Evolutionary conservation across 345 rosid species (phyloP).

Genomic region (Garcia nutans): DNA sequence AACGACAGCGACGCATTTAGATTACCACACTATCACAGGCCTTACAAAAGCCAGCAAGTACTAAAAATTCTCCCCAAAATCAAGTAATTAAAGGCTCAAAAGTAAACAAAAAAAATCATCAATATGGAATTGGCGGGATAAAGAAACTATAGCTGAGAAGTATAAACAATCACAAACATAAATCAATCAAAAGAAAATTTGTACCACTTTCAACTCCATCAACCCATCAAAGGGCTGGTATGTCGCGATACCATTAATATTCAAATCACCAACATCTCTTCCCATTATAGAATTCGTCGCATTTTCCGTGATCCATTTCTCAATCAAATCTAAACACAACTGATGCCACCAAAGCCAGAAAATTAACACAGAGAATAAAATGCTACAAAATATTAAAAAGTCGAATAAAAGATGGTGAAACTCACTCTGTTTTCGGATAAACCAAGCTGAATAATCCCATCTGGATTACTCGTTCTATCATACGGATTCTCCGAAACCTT

Average conservation of each 20-base stretch:
- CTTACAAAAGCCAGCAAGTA: neutral
- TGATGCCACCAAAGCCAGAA: constrained; percentile 23
- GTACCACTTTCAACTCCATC: constrained; percentile 78
- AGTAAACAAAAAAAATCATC: neutral
- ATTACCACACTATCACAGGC: neutral
- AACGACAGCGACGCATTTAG: neutral
- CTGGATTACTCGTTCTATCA: constrained; percentile 44
- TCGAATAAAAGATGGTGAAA: neutral
- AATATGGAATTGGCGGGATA: neutral
- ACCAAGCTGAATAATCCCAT: constrained; percentile 84
- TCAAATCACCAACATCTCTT: constrained; percentile 39
- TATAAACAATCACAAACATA: neutral
- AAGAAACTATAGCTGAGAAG: neutral
- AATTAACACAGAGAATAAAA: neutral
- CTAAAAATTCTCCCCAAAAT: neutral
- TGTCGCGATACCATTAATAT: constrained; percentile 59
- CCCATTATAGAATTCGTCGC: constrained; percentile 42
- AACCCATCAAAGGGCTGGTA: constrained; percentile 77
- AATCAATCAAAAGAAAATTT: neutral
- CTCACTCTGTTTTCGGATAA: constrained; percentile 75
- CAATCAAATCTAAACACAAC: constrained; percentile 89
- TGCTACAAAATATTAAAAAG: neutral
- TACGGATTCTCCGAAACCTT: constrained; percentile 61
- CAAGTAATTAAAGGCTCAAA: neutral
- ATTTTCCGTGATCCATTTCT: constrained; percentile 73